phyloP scores from a whole-genome alignment of 2,329 filamentous ascomycete species.

The Colletotrichum sansevieriae region DNA sequence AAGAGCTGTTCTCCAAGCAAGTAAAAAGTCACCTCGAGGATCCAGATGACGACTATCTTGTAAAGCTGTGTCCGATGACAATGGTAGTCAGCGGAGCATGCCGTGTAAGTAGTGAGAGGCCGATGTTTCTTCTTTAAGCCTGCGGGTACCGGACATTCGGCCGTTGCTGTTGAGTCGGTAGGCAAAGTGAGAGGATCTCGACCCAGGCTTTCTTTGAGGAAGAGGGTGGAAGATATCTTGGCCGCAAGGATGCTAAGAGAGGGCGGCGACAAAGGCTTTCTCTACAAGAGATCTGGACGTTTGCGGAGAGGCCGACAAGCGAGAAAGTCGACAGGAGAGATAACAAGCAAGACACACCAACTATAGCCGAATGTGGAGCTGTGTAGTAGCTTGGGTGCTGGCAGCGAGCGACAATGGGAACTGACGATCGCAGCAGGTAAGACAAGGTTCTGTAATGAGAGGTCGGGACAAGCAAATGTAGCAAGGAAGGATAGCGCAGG shows the following conservation, averaged over 20 bases:
- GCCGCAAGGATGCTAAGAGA: conserved; percentile 12
- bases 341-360: conserved; percentile 1
- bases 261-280: conserved; percentile 16
- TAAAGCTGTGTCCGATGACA: not conserved
- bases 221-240: too few relatives aligned
- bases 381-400: conserved; percentile 2
- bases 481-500: conserved; percentile 3
- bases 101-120: not conserved
- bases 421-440: conserved; percentile 9
- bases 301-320: conserved; percentile 19
- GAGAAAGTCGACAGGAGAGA: not conserved
- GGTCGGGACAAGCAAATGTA: conserved; percentile 1
- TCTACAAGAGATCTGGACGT: conserved; percentile 4
- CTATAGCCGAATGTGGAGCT: conserved; percentile 15
- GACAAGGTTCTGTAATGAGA: not conserved
- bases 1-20: not conserved
- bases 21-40: not conserved
- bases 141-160: not conserved
- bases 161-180: too few relatives aligned
- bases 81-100: conserved; percentile 13
- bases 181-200: too few relatives aligned
- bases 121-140: not conserved
- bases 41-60: not conserved
- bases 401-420: conserved; percentile 6
- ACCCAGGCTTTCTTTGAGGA: not conserved